Conservation (phyloP, 179 eudicot genomes). For the Spergularia azorica region DNA sequence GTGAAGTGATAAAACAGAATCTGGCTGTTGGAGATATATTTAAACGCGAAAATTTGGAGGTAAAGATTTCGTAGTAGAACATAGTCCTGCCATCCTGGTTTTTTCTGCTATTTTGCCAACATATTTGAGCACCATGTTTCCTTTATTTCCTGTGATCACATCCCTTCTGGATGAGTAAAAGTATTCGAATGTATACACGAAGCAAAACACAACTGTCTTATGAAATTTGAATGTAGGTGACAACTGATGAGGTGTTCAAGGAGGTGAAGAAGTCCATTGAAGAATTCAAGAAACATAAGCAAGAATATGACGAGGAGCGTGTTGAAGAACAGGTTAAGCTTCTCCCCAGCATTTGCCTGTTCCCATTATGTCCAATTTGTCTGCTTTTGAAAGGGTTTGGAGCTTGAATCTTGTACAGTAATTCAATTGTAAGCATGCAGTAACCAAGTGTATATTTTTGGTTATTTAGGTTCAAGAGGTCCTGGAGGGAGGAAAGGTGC, state of each 20-base stretch:
- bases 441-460: not conserved
- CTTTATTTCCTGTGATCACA: not conserved
- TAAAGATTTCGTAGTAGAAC: conserved; percentile 20
- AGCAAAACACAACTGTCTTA: conserved; percentile 8
- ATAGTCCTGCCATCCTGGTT: not conserved
- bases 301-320: conserved; percentile 86
- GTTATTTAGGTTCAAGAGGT: conserved; percentile 73
- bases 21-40: conserved; percentile 93
- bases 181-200: not conserved
- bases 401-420: not conserved
- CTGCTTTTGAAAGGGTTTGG: not conserved
- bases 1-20: conserved; percentile 71
- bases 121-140: too few species aligned
- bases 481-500: conserved; percentile 93
- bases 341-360: not conserved
- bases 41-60: conserved; percentile 85
- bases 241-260: conserved; percentile 73
- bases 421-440: not conserved
- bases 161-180: not conserved
- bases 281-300: conserved; percentile 73
- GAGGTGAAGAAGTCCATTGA: conserved; percentile 83
- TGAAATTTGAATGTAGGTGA: conserved; percentile 47
- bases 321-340: conserved; percentile 66
- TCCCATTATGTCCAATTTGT: not conserved
- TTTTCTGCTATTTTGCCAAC: not conserved